Base-by-base conservation (phyloP, 257 asterid genomes). In the Ligustrum vulgare region DNA sequence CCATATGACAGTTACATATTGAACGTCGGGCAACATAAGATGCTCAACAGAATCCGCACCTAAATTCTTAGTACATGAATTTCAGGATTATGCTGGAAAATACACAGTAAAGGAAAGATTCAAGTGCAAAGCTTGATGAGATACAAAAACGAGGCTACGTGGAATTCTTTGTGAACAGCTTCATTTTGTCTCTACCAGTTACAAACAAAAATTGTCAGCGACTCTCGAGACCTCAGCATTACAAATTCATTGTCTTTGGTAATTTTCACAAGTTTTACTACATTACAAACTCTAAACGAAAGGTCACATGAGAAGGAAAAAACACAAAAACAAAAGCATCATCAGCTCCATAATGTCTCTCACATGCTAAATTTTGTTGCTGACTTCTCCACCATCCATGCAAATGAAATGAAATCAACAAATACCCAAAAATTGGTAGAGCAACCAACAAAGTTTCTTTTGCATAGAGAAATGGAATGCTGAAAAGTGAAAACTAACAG, bases 401-500 rank as follows among this genome's bases (percentile, higher is more conserved):
- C 41, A 72, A 23, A 36, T 39, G 45, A 72, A 23, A 36, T 39
- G 45, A 74, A 73, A 12, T 13, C 77, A 45, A 62, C 18, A 39
- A 65, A 33, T 54, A 66, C 72, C 49, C 32, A 22, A 75, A 28
- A 67, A 41, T 67, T 67, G 79, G 79, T 75, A 13, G 37, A n/a
- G 12, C 49, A 73, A 28, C 70, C 62, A 60, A 47, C 75, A 72
- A 0, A 54, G 20, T 5, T 33, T 6, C 60, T 49, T 16, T 5
- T 49, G 22, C 60, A 49, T 49, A 49, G 31, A 28, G 16, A 49
- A 47, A 49, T 18, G 23, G 8, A 16, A 49, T 18, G 60, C 60
- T 18, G 8, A 49, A 49, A 49, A 6, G 22, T 18, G 8, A 49
- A 49, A 49, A 6, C 60, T 18, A 49, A 49, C 22, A 13, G 7